Base-by-base conservation (phyloP, 805 yeast genomes). In the Zygosaccharomyces pseudorouxii region DNA sequence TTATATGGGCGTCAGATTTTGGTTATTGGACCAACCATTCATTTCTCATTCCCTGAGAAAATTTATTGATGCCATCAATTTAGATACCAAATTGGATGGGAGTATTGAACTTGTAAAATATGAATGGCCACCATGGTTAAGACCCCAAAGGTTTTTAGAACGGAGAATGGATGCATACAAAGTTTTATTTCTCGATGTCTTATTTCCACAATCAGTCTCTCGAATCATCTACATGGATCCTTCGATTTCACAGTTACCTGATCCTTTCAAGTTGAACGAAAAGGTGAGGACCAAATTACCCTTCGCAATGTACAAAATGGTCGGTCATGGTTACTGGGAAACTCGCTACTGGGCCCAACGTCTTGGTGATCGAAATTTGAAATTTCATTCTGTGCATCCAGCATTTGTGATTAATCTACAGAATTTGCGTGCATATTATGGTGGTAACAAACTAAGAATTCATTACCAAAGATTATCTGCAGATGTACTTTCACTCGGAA, bases 111-210 rank as follows among this genome's bases (percentile, higher is more conserved):
- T 89, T 39, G 73, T 93, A n/a, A 79, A 85, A 0, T 92, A 86
- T 65, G 84, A 85, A 53, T 92, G 99, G 99, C 99, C 99, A 11
- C 65, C 72, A 8, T 92, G 97, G 96, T 71, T 92, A 18, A 76
- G 90, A 43, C 75, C 76, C 2, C 98, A 92, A 67, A 66, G 83
- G 31, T 92, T 85, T 55, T 80, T 80, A 58, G 89, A 84, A 59
- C 74, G 97, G 52, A 80, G 82, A 2, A 80, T 89, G 45, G 87
- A 96, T 89, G 96, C 93, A 3, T 87, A 85, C 62, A 92, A 92
- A 64, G 82, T 90, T 30, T 68, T 92, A 44, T 89, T 92, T 58
- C 68, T 89, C 53, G 99, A 92, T 68, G 90, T 86, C 0, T 62
- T 93, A 42, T 89, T 92, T 63, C 98, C 98, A 1, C 83, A 77